Base-by-base conservation (phyloP, 352 stramenopile genomes). In the Phytophthora pini region DNA sequence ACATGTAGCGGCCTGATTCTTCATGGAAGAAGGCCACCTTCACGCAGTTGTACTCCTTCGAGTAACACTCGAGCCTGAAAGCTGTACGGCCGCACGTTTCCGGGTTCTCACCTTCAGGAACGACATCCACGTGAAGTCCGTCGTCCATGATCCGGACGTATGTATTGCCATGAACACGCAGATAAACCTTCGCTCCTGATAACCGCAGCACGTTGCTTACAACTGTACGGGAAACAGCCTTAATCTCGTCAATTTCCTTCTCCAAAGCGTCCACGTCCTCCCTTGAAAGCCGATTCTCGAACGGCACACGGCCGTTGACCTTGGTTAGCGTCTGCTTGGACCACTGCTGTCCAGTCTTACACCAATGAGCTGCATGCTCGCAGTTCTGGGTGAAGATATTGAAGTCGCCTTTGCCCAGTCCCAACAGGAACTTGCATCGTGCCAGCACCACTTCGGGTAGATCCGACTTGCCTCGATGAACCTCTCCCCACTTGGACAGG, bases 381-480 rank as follows among this genome's bases (percentile, higher is more conserved):
- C 84, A 92, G 68, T 92, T 92, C 61, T 92, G 84, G 7, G 76
- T 87, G 52, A 90, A 87, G 53, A 92, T 90, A 59, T 92, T 90
- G 40, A 92, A 92, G 43, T 92, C 82, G 11, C 84, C 84, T 22
- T 82, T 81, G 34, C 84, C 84, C 17, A 92, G 61, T 0, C 81
- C 84, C 8, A 92, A 55, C 12, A 92, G 62, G 46, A 90, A 90
- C 60, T 89, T 90, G 76, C 84, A 92, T 9, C 84, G 78, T 32
- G 84, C 79, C 22, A 92, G 68, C 44, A 92, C 80, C 9, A 92
- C 84, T 67, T 92, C 81, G 3, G 84, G 84, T 24, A 92, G 61
- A 56, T 92, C 84, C 39, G 79, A 87, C 51, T 88, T 88, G 43
- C 65, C 80, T 40, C 84, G 70, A 70, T 92, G 84, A 9, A 92